Percentiles rank a stretch among this genome's conserved stretches.
phyloP scores from a whole-genome alignment of 495 filamentous ascomycete genomes.

The Friedmanniomyces simplex region DNA sequence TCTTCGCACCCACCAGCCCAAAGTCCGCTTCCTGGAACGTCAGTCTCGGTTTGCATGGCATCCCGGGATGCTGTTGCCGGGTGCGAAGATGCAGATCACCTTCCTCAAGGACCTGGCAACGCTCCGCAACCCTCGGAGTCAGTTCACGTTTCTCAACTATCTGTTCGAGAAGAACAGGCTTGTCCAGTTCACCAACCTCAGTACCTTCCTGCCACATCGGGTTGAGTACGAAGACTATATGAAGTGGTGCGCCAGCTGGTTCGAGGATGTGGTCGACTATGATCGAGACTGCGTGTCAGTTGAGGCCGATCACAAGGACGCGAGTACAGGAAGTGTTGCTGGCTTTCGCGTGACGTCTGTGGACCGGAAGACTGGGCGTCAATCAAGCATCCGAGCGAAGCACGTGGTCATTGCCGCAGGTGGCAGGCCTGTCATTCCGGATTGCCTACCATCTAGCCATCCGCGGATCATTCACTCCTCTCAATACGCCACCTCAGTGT shows the following conservation, averaged over 20 bases:
- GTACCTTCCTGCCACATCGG: constrained; percentile 76
- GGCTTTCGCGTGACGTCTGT: constrained; percentile 47
- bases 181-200: constrained; percentile 79
- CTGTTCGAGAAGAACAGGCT: constrained; percentile 67
- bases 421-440: constrained; percentile 67
- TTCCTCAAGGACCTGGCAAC: constrained; percentile 96
- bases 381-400: constrained; percentile 47
- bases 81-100: constrained; percentile 93
- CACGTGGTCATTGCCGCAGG: constrained; percentile 84
- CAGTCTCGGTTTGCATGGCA: constrained; percentile 85
- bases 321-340: constrained; percentile 35
- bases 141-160: constrained; percentile 96
- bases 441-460: constrained; percentile 40
- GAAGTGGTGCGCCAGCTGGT: constrained; percentile 77
- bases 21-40: constrained; percentile 75
- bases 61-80: constrained; percentile 85
- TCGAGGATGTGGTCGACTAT: constrained; percentile 69
- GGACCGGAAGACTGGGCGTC: constrained; percentile 41
- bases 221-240: constrained; percentile 94
- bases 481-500: constrained; percentile 59
- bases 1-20: constrained; percentile 39
- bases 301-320: constrained; percentile 28
- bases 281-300: constrained; percentile 63
- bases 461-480: constrained; percentile 76
- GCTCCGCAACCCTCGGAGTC: constrained; percentile 71